phyloP scores from a whole-genome alignment of 129 eudicot genomes.

The Arctium lappa region DNA sequence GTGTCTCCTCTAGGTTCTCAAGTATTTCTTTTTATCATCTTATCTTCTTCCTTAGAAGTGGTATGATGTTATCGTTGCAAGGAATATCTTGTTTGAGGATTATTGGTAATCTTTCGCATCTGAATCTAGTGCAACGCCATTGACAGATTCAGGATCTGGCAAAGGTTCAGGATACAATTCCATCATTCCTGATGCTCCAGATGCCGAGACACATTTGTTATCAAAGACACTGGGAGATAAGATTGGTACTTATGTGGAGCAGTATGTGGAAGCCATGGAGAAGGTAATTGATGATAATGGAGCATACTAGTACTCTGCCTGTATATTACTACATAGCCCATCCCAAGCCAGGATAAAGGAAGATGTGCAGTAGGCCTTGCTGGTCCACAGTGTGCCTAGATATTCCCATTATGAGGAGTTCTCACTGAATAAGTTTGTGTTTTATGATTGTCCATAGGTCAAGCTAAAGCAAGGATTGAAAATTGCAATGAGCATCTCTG shows the following conservation, averaged over 20 bases:
- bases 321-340: neutral
- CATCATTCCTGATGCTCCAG: conserved; percentile 61
- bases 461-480: conserved; percentile 79
- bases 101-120: neutral
- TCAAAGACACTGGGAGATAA: conserved; percentile 55
- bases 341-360: neutral
- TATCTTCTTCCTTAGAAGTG: neutral
- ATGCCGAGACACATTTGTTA: conserved; percentile 55
- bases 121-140: neutral
- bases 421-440: conserved; percentile 2
- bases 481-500: conserved; percentile 67
- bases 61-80: neutral
- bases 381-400: neutral
- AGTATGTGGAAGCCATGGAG: conserved; percentile 81
- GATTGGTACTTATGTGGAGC: conserved; percentile 61
- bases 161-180: conserved; percentile 74
- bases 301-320: neutral
- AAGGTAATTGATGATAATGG: conserved; percentile 38
- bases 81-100: neutral
- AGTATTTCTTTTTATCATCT: neutral
- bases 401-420: neutral
- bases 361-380: neutral
- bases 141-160: conserved; percentile 29
- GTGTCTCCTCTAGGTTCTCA: neutral
- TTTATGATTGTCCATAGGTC: conserved; percentile 39